Evolutionary conservation across 164 flowering plant genomes (phyloP), one percentile per base, ranked within the genome.

Genomic region (Protea cynaroides): DNA sequence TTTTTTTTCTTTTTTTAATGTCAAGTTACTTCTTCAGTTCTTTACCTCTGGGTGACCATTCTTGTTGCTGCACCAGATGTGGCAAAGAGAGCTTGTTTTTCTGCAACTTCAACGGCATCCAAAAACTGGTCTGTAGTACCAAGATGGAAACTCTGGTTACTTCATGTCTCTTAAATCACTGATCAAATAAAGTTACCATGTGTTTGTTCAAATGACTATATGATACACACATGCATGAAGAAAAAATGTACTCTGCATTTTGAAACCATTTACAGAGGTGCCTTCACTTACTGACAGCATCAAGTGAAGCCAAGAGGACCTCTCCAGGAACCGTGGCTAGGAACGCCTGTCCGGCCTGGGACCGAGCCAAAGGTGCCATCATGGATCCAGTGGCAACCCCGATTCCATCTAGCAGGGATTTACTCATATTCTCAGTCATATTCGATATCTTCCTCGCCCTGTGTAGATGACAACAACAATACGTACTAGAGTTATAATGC

Each of bases 51-150:
- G 59, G 80, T 37, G 60, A 93, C 90, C 73, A 74, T 68, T 72
- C 86, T 78, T 22, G 75, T 84, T 37, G 87, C 81, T 1, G 87
- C 84, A 3, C 61, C 69, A 9, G 96, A 79, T 59, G 97, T 90
- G 34, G 92, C 90, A 25, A 84, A 68, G 23, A 88, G 59, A 24
- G 94, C 76, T 75, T 88, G 88, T 67, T 77, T 90, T 66, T 87
- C 90, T 1, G 97, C 98, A n/a, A 62, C 90, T 81, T 93, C 98
- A 65, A 76, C 87, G 46, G 98, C 97, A 73, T 86, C 92, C 21
- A 90, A 24, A 7, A 93, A 68, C 65, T 72, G 84, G 52, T 76
- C 80, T 76, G 72, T 60, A 71, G 38, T 80, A 21, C 23, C 58
- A 50, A 46, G 44, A 38, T 17, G 25, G 58, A 59, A 49, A 22